Evolutionary conservation across 2,329 filamentous ascomycete species (phyloP).

Genomic region (Thelonectria blattea): DNA sequence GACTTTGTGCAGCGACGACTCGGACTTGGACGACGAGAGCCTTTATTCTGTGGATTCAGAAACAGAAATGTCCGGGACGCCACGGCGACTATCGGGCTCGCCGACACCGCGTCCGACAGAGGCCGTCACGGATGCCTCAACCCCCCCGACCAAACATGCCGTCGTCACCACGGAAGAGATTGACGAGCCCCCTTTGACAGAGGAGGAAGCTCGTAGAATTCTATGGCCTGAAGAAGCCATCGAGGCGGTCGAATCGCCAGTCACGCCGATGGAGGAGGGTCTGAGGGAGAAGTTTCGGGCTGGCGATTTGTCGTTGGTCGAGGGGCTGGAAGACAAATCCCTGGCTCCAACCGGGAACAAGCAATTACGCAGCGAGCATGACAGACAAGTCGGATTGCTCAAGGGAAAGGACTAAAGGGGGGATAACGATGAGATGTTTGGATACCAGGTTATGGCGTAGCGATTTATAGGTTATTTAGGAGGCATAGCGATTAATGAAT

Average conservation of each 20-base stretch:
- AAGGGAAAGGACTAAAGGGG: no score
- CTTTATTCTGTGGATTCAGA: constrained; percentile 21
- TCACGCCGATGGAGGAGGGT: constrained; percentile 30
- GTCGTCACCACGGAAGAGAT: constrained; percentile 23
- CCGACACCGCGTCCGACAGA: constrained; percentile 30
- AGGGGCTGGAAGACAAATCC: constrained; percentile 48
- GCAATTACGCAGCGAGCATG: constrained; percentile 43
- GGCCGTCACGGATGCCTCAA: neutral
- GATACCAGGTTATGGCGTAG: no score
- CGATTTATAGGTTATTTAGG: no score
- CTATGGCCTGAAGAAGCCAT: constrained; percentile 46
- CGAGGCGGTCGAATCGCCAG: constrained; percentile 20
- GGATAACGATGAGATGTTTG: no score
- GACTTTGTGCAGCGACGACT: constrained; percentile 28
- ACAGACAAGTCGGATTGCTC: constrained; percentile 35
- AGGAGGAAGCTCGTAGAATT: constrained; percentile 48
- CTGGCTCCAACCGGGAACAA: constrained; percentile 44
- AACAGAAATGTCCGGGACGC: no score
- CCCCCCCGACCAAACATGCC: constrained; percentile 19
- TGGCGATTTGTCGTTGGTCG: constrained; percentile 42
- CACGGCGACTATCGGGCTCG: constrained; percentile 22
- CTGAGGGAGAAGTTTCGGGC: constrained; percentile 50
- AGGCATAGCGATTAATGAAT: no score
- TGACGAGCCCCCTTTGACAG: constrained; percentile 45
- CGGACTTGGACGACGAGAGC: constrained; percentile 36